These are phyloP conservation scores for Saposhnikovia divaricata DNA, from an alignment of 129 eudicot species.

Conservation along the genomic window DNA sequence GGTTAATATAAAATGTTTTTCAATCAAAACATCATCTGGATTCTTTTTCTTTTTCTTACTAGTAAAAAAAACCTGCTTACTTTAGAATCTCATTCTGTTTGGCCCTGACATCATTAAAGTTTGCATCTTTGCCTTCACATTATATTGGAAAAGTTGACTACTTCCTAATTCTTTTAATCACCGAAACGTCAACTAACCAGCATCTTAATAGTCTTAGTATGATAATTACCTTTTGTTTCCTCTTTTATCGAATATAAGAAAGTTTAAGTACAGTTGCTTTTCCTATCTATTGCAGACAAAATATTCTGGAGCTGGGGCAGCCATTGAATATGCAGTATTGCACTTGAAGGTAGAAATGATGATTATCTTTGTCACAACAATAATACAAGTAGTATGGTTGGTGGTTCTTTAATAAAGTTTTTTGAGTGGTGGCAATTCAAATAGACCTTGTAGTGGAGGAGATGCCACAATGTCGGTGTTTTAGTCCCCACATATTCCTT, in stretches of 20 bases:
- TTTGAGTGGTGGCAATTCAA: constrained; percentile 12
- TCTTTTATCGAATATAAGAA: neutral
- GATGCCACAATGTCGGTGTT: constrained; percentile 3
- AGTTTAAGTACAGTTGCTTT: neutral
- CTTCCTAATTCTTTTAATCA: neutral
- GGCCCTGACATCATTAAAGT: neutral
- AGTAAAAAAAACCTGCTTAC: neutral
- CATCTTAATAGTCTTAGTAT: neutral
- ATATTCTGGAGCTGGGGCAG: constrained; percentile 86
- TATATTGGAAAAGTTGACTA: neutral
- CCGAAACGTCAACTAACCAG: neutral
- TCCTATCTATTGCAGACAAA: constrained; percentile 46
- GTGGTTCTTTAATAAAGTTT: constrained; percentile 18
- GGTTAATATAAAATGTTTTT: too few relatives aligned
- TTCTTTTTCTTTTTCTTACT: neutral
- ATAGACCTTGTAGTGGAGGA: constrained; percentile 15
- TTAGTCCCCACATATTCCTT: constrained; percentile 20
- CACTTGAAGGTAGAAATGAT: constrained; percentile 50
- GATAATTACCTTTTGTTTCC: neutral
- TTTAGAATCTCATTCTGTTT: constrained; percentile 1
- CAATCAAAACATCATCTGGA: neutral
- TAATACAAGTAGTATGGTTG: constrained; percentile 19
- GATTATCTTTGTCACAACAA: constrained; percentile 7
- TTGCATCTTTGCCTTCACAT: neutral
- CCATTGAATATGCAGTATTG: constrained; percentile 87